phyloP scores from a whole-genome alignment of 2,329 filamentous ascomycete species.

The Lachnellula hyalina region DNA sequence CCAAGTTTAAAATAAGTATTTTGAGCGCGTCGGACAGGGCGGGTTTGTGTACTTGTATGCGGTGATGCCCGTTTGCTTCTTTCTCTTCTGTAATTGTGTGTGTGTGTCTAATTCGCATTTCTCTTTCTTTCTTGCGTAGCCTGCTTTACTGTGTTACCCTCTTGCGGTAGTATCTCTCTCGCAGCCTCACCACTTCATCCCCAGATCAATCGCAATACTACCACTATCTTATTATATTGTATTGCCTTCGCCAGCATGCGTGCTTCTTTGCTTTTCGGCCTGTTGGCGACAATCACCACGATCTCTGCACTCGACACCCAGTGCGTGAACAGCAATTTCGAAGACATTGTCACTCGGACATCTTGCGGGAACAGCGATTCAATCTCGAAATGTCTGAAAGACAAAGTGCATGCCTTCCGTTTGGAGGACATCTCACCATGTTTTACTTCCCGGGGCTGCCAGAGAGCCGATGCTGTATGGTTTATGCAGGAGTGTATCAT shows the following conservation, averaged over 20 bases:
- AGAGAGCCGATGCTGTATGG: slow-evolving; percentile 17
- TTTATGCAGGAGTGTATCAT: slow-evolving; percentile 17
- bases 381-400: slow-evolving; percentile 20
- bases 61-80: background rate
- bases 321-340: slow-evolving; percentile 17
- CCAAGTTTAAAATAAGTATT: slow-evolving; percentile 1
- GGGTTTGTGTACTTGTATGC: background rate
- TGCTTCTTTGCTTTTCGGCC: slow-evolving; percentile 9
- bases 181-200: too few species aligned
- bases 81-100: too few species aligned
- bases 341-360: slow-evolving; percentile 16
- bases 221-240: background rate
- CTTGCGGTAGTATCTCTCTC: too few species aligned
- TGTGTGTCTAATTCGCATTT: background rate
- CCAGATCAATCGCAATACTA: too few species aligned
- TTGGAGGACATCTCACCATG: slow-evolving; percentile 22
- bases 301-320: slow-evolving; percentile 14
- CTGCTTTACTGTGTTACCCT: background rate
- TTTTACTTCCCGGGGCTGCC: slow-evolving; percentile 21
- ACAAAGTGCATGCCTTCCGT: slow-evolving; percentile 10
- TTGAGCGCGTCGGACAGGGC: background rate
- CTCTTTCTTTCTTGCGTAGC: background rate
- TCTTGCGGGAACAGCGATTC: slow-evolving; percentile 18
- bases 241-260: slow-evolving; percentile 18
- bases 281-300: slow-evolving; percentile 15